Base-by-base conservation (phyloP, 768 basidiomycete genomes). In the Auriscalpium orientale region DNA sequence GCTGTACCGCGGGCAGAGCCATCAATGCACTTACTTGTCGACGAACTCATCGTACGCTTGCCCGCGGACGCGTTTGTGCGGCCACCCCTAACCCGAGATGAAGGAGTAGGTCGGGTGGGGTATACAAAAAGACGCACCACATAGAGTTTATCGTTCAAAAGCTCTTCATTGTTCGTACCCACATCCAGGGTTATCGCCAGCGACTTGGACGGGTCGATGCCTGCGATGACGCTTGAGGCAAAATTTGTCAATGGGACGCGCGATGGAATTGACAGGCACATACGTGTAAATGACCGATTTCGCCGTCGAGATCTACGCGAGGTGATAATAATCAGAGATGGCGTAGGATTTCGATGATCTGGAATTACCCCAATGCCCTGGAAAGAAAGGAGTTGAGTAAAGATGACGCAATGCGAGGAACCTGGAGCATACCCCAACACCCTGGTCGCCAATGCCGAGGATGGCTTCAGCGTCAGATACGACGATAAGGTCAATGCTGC, bases 391-490 rank as follows among this genome's bases (percentile, higher is more conserved):
- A 28, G 13, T 18, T 20, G 15, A 34, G 35, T 37, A 28, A 38
- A 28, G 52, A 22, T 21, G 36, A 43, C 10, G 38, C 34, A 21
- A 21, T 20, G 12, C 18, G 46, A 28, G 20, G 43, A 43, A 36
- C 22, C 11, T 18, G n/a, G 45, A n/a, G 54, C 76, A 18, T 67
- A 85, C 84, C 53, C 82, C 81, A 43, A 92, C 90, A 55, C 91
- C 85, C 66, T 83, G 82, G 62, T 84, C 82, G 48, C 83, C 83
- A 55, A 85, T 84, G 15, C 92, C 92, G 10, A 95, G 73, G 56
- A 94, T 93, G 0, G 89, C 88, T 63, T 92, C 91, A 4, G 85
- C 82, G 66, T 95, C 92, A 0, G 89, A 87, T 54, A 86, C 85
- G 22, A 94, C 89, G 51, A 95, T 76, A 21, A 94, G 74, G 58